Conservation (phyloP, 129 eudicot genomes). For the Scalesia atractyloides region DNA sequence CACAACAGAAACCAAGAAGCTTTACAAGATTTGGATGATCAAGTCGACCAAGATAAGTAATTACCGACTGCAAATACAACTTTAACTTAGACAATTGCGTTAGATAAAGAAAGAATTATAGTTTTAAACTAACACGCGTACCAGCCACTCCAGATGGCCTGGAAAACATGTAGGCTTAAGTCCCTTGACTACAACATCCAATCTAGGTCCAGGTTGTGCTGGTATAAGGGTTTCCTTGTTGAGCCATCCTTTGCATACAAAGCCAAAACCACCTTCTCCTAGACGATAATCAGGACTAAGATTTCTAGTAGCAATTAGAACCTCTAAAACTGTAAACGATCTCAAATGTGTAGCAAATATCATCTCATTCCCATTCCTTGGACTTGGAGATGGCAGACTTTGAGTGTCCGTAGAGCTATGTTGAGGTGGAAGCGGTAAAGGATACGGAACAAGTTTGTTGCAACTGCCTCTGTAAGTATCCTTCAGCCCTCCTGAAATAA, state of each 20-base stretch:
- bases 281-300: conserved; percentile 43
- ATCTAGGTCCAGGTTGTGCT: too few relatives aligned
- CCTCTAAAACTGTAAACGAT: conserved; percentile 33
- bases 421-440: conserved; percentile 43
- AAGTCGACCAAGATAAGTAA: conserved; percentile 65
- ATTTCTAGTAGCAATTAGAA: conserved; percentile 44
- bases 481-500: conserved; percentile 13
- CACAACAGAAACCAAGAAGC: conserved; percentile 65
- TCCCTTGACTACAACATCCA: background rate
- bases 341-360: conserved; percentile 23
- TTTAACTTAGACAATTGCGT: background rate
- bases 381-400: conserved; percentile 30
- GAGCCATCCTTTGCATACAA: conserved; percentile 67
- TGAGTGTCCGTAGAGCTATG: background rate
- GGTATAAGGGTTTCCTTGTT: conserved; percentile 7
- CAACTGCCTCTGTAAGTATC: conserved; percentile 15
- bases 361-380: conserved; percentile 46
- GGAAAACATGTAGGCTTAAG: conserved; percentile 55
- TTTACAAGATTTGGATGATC: conserved; percentile 68
- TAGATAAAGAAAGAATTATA: too few relatives aligned
- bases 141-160: conserved; percentile 83
- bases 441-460: too few relatives aligned
- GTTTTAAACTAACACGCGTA: conserved; percentile 26
- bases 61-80: conserved; percentile 52
- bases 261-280: conserved; percentile 77